Evolutionary conservation across 768 basidiomycete genomes (phyloP), one percentile per base, ranked within the genome.

Genomic region (Podaxis sp.): DNA sequence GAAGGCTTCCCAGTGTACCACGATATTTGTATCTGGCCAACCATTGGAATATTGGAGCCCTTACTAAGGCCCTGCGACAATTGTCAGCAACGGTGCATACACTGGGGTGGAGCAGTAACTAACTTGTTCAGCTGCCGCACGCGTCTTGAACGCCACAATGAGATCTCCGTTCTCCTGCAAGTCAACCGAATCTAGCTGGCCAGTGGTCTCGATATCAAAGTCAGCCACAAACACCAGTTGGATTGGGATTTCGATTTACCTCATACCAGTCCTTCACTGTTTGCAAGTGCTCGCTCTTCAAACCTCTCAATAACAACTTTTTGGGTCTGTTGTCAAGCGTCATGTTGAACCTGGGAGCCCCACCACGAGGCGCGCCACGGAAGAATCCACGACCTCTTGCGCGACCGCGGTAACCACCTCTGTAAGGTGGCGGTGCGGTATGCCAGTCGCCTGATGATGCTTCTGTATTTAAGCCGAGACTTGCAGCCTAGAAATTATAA

Each of bases 321-420:
- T 87, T 90, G 10, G 95, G 91, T 17, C 95, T 86, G 70, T 95
- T 94, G 73, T 97, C 95, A 30, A 97, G 84, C 70, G 91, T 91
- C 89, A 96, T 90, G 68, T 87, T 93, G 10, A 80, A 78, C 46
- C 89, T 83, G 10, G 87, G 80, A 51, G 84, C 81, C 2, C 85
- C 90, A 50, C 91, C 85, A 66, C 83, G 79, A 4, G 67, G 63
- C 2, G 66, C 73, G 46, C 85, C 84, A 63, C 90, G 84, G 72
- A 81, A 85, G 68, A 82, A 88, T 13, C 84, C 77, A 51, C 92
- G 79, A 28, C 73, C 90, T 59, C 89, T 79, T 36, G 79, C 85
- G 26, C 88, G 84, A 11, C 88, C 89, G 62, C 92, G 83, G 52
- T 89, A 89, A 28, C 88, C 84, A 55, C 88, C 83, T n/a, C 91